These are phyloP conservation scores for Euphrasia confusa DNA, from an alignment of 257 asterid species.

Conservation along the genomic window DNA sequence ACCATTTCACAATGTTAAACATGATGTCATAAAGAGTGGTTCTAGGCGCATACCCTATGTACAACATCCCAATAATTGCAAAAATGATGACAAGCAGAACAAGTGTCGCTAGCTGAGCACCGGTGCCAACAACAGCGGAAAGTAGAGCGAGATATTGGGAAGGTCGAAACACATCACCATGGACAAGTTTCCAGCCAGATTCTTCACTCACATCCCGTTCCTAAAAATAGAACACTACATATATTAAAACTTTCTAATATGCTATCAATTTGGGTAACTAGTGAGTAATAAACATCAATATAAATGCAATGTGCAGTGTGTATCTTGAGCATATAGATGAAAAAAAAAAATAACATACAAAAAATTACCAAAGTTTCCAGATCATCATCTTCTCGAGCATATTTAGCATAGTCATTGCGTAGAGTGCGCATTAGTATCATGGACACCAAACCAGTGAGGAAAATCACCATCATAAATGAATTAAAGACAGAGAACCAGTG, in stretches of 20 bases:
- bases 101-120: constrained; percentile 74
- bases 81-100: constrained; percentile 66
- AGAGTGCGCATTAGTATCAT: constrained; percentile 85
- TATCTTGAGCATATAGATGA: background rate
- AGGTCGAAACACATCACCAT: constrained; percentile 91
- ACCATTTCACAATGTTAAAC: constrained; percentile 2
- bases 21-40: constrained; percentile 9
- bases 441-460: constrained; percentile 76
- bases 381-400: constrained; percentile 75
- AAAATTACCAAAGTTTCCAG: constrained; percentile 59
- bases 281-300: background rate
- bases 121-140: constrained; percentile 89
- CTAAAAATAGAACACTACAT: constrained; percentile 32
- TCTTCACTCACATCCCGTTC: constrained; percentile 82
- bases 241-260: constrained; percentile 18
- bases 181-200: constrained; percentile 96
- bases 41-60: constrained; percentile 65
- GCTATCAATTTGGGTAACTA: background rate
- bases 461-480: constrained; percentile 87
- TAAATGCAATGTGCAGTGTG: background rate
- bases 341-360: constrained; percentile 1
- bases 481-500: constrained; percentile 84
- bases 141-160: constrained; percentile 59
- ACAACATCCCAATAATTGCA: constrained; percentile 75
- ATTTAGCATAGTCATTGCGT: constrained; percentile 68